A percentile compares a stretch with the other conserved stretches of the same genome.
Conservation (phyloP, 106 monocot species). For the Dioscorea dumetorum region DNA sequence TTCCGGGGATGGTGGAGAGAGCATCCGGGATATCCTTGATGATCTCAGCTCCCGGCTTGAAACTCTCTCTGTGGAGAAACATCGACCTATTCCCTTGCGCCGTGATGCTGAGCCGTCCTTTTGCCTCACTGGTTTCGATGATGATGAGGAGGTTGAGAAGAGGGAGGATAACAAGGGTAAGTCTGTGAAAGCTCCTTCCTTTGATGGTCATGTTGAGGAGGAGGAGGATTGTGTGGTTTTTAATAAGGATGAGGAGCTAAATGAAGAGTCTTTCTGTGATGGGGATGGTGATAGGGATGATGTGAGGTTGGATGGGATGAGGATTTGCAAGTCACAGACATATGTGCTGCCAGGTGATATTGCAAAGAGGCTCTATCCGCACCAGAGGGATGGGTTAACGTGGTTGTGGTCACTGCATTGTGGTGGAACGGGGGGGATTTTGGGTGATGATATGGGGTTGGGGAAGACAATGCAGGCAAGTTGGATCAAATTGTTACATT, state of each 20-base stretch:
- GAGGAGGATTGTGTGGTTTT: constrained; percentile 6
- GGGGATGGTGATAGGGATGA: not conserved
- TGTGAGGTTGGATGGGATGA: constrained; percentile 30
- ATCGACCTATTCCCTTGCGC: constrained; percentile 5
- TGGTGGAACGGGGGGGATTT: constrained; percentile 66
- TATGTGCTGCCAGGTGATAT: constrained; percentile 41
- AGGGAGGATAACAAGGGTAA: constrained; percentile 13
- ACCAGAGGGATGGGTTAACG: constrained; percentile 77
- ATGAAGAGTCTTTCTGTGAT: not conserved
- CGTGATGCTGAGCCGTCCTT: constrained; percentile 15
- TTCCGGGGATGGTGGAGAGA: constrained; percentile 13
- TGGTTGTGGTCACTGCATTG: constrained; percentile 97
- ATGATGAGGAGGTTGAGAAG: not conserved
- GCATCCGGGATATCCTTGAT: constrained; percentile 56
- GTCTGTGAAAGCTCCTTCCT: not conserved
- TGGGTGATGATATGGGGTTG: constrained; percentile 98
- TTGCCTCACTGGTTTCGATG: constrained; percentile 1
- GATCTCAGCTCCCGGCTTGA: constrained; percentile 65
- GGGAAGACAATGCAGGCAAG: constrained; percentile 99
- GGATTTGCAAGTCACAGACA: constrained; percentile 15
- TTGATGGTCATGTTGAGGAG: constrained; percentile 20
- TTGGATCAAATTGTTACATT: not conserved
- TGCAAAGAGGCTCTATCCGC: constrained; percentile 66
- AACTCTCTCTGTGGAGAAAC: constrained; percentile 65
- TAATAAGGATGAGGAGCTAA: constrained; percentile 16